phyloP scores from a whole-genome alignment of 805 yeast genomes.

The Sugiyamaella lignohabitans region DNA sequence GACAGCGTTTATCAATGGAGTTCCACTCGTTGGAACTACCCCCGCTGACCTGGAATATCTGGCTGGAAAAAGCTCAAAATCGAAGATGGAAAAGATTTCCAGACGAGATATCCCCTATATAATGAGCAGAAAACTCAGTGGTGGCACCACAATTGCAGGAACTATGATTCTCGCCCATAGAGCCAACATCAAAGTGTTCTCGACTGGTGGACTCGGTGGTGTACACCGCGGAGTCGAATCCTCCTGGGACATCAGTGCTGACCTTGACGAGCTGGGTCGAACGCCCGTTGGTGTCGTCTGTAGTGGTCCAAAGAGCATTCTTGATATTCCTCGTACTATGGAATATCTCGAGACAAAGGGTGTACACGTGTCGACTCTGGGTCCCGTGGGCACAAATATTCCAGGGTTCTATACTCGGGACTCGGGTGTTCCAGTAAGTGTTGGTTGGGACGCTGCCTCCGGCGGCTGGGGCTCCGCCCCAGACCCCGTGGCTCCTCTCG shows the following conservation, averaged over 20 bases:
- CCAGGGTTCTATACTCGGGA: slow-evolving; percentile 82
- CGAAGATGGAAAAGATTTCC: slow-evolving; percentile 53
- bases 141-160: slow-evolving; percentile 87
- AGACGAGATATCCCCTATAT: slow-evolving; percentile 72
- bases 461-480: neutral
- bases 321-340: slow-evolving; percentile 74
- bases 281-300: slow-evolving; percentile 89
- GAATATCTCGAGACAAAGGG: slow-evolving; percentile 90
- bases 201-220: slow-evolving; percentile 93
- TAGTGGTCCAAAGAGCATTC: slow-evolving; percentile 82
- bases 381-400: slow-evolving; percentile 45
- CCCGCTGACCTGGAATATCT: slow-evolving; percentile 43
- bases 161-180: slow-evolving; percentile 74
- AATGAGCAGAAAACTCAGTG: slow-evolving; percentile 55
- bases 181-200: slow-evolving; percentile 79
- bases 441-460: neutral
- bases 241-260: slow-evolving; percentile 81
- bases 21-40: slow-evolving; percentile 61
- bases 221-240: slow-evolving; percentile 73
- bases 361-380: slow-evolving; percentile 69
- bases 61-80: slow-evolving; percentile 32
- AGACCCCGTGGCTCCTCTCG: neutral
- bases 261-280: slow-evolving; percentile 72
- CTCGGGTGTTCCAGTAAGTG: slow-evolving; percentile 47
- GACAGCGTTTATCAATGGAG: slow-evolving; percentile 67